phyloP scores from a whole-genome alignment of 345 rosid species.

The Cardamine chenopodiifolia region DNA sequence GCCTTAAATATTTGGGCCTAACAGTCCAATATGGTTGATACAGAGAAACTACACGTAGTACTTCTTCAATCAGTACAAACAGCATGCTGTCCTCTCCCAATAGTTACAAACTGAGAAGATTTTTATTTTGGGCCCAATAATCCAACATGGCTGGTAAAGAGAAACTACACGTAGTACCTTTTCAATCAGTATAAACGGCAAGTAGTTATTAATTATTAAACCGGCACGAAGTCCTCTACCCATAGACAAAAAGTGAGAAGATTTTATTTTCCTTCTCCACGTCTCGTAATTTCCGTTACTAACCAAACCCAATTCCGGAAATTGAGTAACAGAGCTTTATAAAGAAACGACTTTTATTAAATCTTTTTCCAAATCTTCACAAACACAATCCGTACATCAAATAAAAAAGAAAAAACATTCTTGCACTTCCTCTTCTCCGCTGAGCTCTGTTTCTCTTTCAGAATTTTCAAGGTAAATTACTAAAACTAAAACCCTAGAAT shows the following conservation, averaged over 20 bases:
- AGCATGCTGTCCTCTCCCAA: no score
- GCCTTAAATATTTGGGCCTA: background rate
- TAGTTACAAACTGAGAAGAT: no score
- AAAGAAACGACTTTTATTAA: conserved; percentile 24
- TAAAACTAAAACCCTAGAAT: conserved; percentile 56
- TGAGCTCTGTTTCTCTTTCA: conserved; percentile 30
- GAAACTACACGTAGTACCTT: conserved; percentile 27
- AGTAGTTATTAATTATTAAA: background rate
- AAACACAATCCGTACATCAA: conserved; percentile 12
- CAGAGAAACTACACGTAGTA: conserved; percentile 7
- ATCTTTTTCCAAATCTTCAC: conserved; percentile 13
- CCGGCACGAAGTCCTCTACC: no score
- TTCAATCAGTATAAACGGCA: background rate
- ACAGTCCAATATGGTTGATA: background rate
- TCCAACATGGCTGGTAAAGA: no score
- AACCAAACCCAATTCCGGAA: conserved; percentile 34
- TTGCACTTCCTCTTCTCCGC: conserved; percentile 33
- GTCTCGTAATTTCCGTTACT: conserved; percentile 29
- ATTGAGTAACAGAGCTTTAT: conserved; percentile 31
- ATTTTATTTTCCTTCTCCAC: background rate
- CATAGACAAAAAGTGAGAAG: conserved; percentile 1
- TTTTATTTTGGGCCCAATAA: no score
- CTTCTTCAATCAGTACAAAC: no score
- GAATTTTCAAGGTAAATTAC: conserved; percentile 46
- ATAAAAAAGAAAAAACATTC: background rate